Evolutionary conservation across 257 asterid genomes (phyloP).

Genomic region (Verbascum thapsus): DNA sequence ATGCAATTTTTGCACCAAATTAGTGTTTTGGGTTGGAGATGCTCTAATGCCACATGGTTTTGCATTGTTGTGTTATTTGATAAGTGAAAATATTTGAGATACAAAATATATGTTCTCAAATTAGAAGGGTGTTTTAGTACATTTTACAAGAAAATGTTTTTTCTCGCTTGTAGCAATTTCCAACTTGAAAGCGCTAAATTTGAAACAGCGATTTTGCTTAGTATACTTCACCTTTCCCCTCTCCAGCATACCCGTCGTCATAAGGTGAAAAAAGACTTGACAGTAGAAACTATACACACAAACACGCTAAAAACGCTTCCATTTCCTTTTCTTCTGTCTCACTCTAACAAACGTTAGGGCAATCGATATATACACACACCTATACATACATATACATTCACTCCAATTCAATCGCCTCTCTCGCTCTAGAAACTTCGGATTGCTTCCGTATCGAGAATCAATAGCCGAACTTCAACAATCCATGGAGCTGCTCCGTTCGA

Average conservation of each 20-base stretch:
- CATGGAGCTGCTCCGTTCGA: constrained; percentile 91
- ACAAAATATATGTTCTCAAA: too few species aligned
- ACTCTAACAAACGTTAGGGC: constrained; percentile 35
- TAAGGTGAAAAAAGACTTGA: neutral
- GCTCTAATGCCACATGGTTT: too few species aligned
- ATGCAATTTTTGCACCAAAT: too few species aligned
- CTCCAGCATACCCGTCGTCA: constrained; percentile 14
- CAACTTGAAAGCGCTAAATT: neutral
- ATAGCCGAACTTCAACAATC: neutral
- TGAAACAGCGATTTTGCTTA: constrained; percentile 7
- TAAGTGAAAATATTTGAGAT: too few species aligned
- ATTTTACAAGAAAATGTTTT: too few species aligned
- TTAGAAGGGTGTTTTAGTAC: too few species aligned
- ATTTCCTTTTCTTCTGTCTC: constrained; percentile 20
- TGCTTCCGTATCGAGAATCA: constrained; percentile 21
- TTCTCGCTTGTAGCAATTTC: too few species aligned
- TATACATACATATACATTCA: constrained; percentile 5
- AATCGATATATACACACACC: constrained; percentile 28
- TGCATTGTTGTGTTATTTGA: too few species aligned
- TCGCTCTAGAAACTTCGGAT: constrained; percentile 16
- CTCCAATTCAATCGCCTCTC: constrained; percentile 5
- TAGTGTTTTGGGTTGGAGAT: too few species aligned
- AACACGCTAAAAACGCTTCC: constrained; percentile 34
- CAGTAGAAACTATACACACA: constrained; percentile 2
- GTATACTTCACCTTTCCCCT: constrained; percentile 10